Percentiles rank a stretch among this genome's conserved stretches.
Conservation (phyloP, 208 protist species). For the Acanthamoeba castellanii region DNA sequence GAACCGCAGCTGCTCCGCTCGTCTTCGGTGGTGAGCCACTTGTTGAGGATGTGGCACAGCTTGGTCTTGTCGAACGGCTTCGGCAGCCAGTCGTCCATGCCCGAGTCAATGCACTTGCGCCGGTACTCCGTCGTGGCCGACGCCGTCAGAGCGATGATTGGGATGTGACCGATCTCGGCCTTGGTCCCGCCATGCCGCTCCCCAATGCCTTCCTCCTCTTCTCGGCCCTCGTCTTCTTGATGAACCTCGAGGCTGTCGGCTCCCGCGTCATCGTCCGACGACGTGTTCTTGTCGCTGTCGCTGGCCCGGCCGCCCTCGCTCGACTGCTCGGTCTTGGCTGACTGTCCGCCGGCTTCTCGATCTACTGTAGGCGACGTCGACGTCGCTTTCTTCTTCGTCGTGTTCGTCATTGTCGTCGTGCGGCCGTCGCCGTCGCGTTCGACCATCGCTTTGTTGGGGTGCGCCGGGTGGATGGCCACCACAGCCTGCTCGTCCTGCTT, state of each 20-base stretch:
- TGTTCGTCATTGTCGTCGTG: neutral
- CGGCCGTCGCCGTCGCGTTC: no score
- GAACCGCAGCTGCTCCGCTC: no score
- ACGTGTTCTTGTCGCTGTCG: neutral
- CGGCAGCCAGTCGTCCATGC: conserved; percentile 68
- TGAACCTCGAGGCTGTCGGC: neutral
- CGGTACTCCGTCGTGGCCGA: neutral
- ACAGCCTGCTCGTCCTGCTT: neutral
- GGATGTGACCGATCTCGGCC: neutral
- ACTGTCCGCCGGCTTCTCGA: neutral
- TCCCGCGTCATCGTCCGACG: neutral
- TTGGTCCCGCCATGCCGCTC: no score
- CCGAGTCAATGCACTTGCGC: conserved; percentile 13
- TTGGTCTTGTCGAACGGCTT: conserved; percentile 40
- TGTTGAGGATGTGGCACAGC: neutral
- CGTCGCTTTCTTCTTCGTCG: neutral
- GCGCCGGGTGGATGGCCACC: neutral
- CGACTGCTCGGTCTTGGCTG: neutral
- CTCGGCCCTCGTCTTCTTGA: neutral
- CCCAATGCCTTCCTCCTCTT: neutral
- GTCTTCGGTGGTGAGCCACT: neutral
- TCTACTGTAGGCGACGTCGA: neutral
- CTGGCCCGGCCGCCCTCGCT: neutral
- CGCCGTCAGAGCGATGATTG: conserved; percentile 40
- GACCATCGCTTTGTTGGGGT: no score